These are phyloP conservation scores for Tolypocladium endophyticum DNA, from an alignment of 2,329 filamentous ascomycete genomes.

Conservation along the genomic window DNA sequence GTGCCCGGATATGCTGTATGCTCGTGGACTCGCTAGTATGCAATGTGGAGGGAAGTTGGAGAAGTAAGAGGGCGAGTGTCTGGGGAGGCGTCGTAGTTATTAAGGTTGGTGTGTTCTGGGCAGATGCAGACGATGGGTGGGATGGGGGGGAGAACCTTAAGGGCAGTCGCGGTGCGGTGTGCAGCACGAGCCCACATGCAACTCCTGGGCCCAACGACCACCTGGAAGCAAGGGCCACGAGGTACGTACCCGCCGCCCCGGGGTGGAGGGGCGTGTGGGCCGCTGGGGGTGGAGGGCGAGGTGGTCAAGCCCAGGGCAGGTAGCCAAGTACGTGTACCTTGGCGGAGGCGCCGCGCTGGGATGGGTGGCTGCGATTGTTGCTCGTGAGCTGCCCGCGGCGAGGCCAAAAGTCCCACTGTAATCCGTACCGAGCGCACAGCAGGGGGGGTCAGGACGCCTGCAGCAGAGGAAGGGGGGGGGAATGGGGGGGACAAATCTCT, in stretches of 20 bases:
- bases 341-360: not conserved
- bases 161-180: constrained; percentile 2
- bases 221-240: constrained; percentile 1
- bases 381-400: not conserved
- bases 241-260: not conserved
- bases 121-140: constrained; percentile 4
- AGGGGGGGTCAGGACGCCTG: not conserved
- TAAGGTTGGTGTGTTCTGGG: constrained; percentile 3
- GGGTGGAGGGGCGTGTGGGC: not conserved
- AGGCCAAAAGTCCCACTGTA: not conserved
- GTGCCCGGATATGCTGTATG: not conserved
- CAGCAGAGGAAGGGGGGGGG: not conserved
- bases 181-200: not conserved
- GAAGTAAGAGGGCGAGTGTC: not conserved
- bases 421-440: not conserved
- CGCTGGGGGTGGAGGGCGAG: not conserved
- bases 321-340: not conserved
- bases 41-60: constrained; percentile 2
- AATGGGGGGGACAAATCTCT: not conserved
- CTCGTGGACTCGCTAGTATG: not conserved
- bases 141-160: constrained; percentile 7
- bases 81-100: constrained; percentile 8
- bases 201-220: constrained; percentile 3
- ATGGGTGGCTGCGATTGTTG: not conserved
- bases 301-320: not conserved